Base-by-base conservation (phyloP, 164 flowering plant species). In the Berberis vulgaris region DNA sequence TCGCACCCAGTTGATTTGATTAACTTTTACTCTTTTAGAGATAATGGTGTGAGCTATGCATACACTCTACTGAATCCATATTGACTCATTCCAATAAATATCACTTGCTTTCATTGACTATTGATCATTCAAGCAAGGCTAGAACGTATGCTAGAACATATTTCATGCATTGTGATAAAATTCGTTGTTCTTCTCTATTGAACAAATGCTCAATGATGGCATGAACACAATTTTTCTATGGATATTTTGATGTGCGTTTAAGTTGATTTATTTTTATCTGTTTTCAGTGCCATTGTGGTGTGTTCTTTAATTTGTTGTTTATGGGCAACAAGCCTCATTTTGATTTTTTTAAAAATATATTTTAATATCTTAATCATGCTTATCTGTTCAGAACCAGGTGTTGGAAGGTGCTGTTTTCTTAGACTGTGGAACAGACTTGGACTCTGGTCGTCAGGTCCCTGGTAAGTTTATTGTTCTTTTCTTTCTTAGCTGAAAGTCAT, bases 341-440 rank as follows among this genome's bases (percentile, higher is more conserved):
- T 4, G 7, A 40, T 12, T 54, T 38, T 54, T 2, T n/a, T 1
- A 56, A 56, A 11, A 41, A 43, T 8, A 2, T 3, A 11, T 13
- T 42, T 68, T 56, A 68, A 41, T 11, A 62, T n/a, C 8, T 42
- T 54, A 53, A 41, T 26, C 1, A 9, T 56, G 57, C 43, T 11
- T 43, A 43, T 77, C 69, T 65, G 41, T 66, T 58, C 77, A 88
- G 96, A 80, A 73, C 77, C 80, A 84, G 65, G 68, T 79, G 75
- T 65, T 86, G 67, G 94, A 92, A 72, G 91, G 91, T 70, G 86
- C 86, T 44, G 10, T 89, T 57, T 92, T 92, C 81, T 59, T 89
- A 74, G 98, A 92, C 64, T 82, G 82, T 61, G 98, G 98, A 71
- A 83, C 96, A 54, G 95, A 89, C 66, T 71, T 87, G 81, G 83